Evolutionary conservation across 2,329 filamentous ascomycete species (phyloP).

Genomic region (Zasmidium cellare): DNA sequence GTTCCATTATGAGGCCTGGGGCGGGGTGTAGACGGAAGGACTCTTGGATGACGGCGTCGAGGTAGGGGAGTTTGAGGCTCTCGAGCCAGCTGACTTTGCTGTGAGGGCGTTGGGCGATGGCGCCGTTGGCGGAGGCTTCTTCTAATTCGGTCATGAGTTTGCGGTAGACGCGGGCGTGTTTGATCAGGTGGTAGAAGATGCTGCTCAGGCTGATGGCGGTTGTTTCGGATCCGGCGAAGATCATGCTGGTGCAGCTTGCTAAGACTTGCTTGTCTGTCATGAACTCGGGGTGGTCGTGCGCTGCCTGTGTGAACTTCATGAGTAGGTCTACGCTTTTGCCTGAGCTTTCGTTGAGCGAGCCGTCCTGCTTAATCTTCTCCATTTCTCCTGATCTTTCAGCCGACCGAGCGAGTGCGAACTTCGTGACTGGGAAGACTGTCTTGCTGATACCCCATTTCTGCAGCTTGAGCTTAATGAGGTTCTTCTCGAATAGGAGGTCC

Average conservation of each 20-base stretch:
- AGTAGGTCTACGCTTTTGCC: constrained; percentile 60
- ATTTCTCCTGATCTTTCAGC: constrained; percentile 61
- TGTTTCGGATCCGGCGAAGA: constrained; percentile 69
- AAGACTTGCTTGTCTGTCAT: constrained; percentile 70
- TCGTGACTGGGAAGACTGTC: constrained; percentile 69
- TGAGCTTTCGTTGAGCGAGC: constrained; percentile 35
- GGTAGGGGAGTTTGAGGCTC: constrained; percentile 68
- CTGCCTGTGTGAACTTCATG: constrained; percentile 70
- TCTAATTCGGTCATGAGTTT: constrained; percentile 65
- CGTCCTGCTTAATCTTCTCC: constrained; percentile 47
- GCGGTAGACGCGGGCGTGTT: constrained; percentile 57
- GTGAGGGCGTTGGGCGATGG: constrained; percentile 44
- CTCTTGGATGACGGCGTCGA: constrained; percentile 78
- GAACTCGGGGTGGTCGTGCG: constrained; percentile 66
- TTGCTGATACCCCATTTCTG: constrained; percentile 68
- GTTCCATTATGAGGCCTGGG: constrained; percentile 69
- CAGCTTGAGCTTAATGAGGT: constrained; percentile 68
- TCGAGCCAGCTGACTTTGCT: constrained; percentile 69
- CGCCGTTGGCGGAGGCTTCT: constrained; percentile 53
- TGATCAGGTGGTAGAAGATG: constrained; percentile 73
- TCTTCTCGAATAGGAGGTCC: constrained; percentile 71
- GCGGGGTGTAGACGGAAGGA: constrained; percentile 75
- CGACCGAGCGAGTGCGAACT: constrained; percentile 69
- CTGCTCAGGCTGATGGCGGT: constrained; percentile 72
- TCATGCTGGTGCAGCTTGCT: constrained; percentile 70